Evolutionary conservation across 306 rosid species (phyloP).

Genomic region (Abrus pulchellus): DNA sequence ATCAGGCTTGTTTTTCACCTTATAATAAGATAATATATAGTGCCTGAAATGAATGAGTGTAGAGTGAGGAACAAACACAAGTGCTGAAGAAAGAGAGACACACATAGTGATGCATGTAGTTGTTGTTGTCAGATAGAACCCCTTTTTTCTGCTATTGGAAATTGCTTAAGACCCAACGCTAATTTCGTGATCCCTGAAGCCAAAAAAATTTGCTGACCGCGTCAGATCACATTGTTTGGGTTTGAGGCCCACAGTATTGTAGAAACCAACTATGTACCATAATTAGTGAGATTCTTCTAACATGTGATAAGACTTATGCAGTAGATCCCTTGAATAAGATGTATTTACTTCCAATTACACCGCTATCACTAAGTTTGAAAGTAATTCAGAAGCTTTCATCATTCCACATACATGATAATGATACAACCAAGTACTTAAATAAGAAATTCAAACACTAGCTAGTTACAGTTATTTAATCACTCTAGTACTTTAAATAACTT

Average conservation of each 20-base stretch:
- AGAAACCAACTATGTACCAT: conserved; percentile 26
- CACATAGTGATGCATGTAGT: not conserved
- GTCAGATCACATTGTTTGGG: conserved; percentile 20
- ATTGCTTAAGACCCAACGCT: conserved; percentile 39
- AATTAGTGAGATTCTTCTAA: conserved; percentile 26
- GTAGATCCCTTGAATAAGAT: conserved; percentile 22
- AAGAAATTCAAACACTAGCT: conserved; percentile 24
- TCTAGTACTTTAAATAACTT: conserved; percentile 32
- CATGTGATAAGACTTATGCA: conserved; percentile 25
- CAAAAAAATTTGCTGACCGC: conserved; percentile 49
- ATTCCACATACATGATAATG: not conserved
- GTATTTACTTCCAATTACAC: conserved; percentile 21
- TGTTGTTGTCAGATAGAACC: conserved; percentile 29
- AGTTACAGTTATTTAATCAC: not conserved
- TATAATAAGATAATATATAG: not conserved
- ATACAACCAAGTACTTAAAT: conserved; percentile 6
- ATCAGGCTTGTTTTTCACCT: not conserved
- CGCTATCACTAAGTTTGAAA: conserved; percentile 26
- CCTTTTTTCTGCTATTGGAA: conserved; percentile 39
- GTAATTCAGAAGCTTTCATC: conserved; percentile 6
- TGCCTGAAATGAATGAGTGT: not conserved
- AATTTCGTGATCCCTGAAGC: conserved; percentile 53
- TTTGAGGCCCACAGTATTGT: conserved; percentile 46
- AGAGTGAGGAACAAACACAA: not conserved
- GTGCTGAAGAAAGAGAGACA: conserved; percentile 20